phyloP scores from a whole-genome alignment of 2,329 filamentous ascomycete species.

The Ophiocordyceps australis region DNA sequence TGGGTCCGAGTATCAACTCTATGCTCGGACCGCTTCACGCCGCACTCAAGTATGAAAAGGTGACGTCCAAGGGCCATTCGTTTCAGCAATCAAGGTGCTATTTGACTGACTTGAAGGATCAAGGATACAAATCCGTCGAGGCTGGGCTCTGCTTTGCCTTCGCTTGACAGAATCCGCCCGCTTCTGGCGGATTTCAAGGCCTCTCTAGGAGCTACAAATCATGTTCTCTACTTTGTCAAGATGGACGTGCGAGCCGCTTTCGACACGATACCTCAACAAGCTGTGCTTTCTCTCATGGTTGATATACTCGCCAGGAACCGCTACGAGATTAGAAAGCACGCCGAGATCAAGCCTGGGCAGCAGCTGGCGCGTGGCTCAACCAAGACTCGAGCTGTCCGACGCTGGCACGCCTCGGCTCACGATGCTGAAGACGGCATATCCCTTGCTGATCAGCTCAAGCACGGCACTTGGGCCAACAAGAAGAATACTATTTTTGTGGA shows the following conservation, averaged over 20 bases:
- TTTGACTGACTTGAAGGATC: not conserved
- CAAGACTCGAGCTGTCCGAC: constrained; percentile 19
- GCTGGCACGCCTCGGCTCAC: constrained; percentile 37
- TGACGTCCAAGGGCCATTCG: no score
- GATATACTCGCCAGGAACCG: constrained; percentile 34
- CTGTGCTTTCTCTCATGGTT: constrained; percentile 47
- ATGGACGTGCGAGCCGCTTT: constrained; percentile 85
- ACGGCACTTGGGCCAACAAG: no score
- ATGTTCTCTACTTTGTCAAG: constrained; percentile 67
- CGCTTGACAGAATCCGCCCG: constrained; percentile 60
- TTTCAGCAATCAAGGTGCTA: no score
- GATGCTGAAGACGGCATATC: constrained; percentile 17
- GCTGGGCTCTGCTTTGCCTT: constrained; percentile 69
- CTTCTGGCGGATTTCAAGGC: constrained; percentile 53
- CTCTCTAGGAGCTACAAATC: constrained; percentile 17
- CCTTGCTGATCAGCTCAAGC: no score
- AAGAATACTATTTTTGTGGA: constrained; percentile 66
- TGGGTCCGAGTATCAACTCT: constrained; percentile 22
- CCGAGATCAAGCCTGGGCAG: constrained; percentile 42
- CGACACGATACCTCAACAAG: constrained; percentile 78
- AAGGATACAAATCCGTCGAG: constrained; percentile 29
- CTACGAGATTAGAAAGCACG: constrained; percentile 60
- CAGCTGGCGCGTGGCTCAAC: constrained; percentile 5
- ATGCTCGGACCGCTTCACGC: constrained; percentile 57
- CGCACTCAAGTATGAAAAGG: constrained; percentile 64